Conservation (phyloP, 805 yeast genomes). For the Wickerhamiella bombiphila region DNA sequence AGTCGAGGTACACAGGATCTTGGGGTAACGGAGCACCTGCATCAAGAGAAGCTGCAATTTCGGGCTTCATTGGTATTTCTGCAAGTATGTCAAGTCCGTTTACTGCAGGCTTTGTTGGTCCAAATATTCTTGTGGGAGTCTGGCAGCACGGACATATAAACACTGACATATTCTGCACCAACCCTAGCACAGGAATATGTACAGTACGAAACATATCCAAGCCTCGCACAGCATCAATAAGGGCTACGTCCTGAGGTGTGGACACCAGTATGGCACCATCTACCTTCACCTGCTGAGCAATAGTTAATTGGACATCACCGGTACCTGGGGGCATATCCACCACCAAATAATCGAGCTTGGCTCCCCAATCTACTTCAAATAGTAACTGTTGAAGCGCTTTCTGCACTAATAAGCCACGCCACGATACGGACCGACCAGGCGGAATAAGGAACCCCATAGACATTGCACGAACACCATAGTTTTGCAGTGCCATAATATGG, state of each 20-base stretch:
- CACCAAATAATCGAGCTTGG: constrained; percentile 45
- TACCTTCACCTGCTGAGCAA: constrained; percentile 62
- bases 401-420: constrained; percentile 82
- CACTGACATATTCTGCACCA: constrained; percentile 74
- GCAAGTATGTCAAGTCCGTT: constrained; percentile 42
- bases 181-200: constrained; percentile 54
- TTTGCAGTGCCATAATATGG: constrained; percentile 47
- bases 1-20: constrained; percentile 1
- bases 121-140: constrained; percentile 64
- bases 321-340: constrained; percentile 89
- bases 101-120: constrained; percentile 42
- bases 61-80: constrained; percentile 49
- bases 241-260: constrained; percentile 76
- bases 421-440: constrained; percentile 50
- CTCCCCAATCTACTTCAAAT: constrained; percentile 66
- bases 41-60: constrained; percentile 49
- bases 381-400: constrained; percentile 74
- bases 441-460: constrained; percentile 75
- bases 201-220: constrained; percentile 64
- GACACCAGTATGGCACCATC: constrained; percentile 74
- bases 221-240: constrained; percentile 68
- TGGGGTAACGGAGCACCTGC: constrained; percentile 37
- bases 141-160: constrained; percentile 62
- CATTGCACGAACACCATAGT: constrained; percentile 71
- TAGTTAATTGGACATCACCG: constrained; percentile 71